phyloP scores from a whole-genome alignment of 2,329 filamentous ascomycete genomes.

The Cercospora zeina region DNA sequence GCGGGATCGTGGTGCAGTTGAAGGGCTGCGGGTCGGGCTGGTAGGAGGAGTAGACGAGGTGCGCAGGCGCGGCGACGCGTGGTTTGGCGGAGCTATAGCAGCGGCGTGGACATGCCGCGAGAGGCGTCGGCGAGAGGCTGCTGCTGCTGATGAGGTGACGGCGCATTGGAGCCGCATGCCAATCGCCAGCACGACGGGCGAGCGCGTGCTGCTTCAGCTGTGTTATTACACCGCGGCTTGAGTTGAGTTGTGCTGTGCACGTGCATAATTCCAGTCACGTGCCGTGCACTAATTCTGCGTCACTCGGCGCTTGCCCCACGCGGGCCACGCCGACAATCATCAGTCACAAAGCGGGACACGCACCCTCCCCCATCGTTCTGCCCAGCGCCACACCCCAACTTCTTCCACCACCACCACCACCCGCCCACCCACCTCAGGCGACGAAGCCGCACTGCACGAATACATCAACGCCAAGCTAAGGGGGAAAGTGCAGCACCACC shows the following conservation, averaged over 20 bases:
- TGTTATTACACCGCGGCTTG: too few relatives aligned
- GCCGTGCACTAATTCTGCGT: neutral
- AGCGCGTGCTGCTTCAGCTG: neutral
- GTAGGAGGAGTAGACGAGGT: constrained; percentile 28
- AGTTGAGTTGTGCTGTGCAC: neutral
- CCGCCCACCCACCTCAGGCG: constrained; percentile 22
- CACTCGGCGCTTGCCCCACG: constrained; percentile 3
- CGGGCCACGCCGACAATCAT: neutral
- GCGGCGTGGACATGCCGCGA: neutral
- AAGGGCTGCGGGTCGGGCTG: constrained; percentile 31
- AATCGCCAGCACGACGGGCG: neutral
- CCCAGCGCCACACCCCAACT: constrained; percentile 13
- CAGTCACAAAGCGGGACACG: constrained; percentile 3
- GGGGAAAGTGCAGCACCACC: constrained; percentile 25
- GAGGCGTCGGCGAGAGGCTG: neutral
- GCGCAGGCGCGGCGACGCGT: neutral
- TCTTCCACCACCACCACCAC: constrained; percentile 6
- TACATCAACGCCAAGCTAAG: constrained; percentile 25
- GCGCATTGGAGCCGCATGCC: constrained; percentile 2
- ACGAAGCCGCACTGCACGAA: constrained; percentile 34
- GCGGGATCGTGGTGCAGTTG: constrained; percentile 34
- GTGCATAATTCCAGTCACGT: neutral
- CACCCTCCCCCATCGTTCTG: constrained; percentile 9
- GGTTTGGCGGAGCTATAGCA: neutral
- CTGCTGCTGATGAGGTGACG: neutral